phyloP scores from a whole-genome alignment of 257 asterid species.

The Nicotiana attenuata region DNA sequence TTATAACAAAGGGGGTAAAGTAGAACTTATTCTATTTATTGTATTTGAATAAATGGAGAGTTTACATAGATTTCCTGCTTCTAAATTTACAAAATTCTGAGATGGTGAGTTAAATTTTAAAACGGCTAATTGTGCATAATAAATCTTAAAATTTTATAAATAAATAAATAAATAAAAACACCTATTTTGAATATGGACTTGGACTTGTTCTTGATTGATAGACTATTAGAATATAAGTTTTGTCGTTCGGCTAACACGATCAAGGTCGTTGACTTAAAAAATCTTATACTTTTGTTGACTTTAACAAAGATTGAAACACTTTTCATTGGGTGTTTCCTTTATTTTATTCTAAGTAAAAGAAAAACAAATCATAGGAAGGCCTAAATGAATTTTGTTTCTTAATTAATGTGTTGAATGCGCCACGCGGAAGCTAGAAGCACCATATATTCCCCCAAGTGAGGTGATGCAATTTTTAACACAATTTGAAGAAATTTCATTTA shows the following conservation, averaged over 20 bases:
- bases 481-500: background rate
- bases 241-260: background rate
- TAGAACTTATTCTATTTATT: no score
- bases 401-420: background rate
- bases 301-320: background rate
- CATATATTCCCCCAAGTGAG: background rate
- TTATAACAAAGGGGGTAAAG: no score
- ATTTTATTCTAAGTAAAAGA: background rate
- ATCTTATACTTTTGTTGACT: background rate
- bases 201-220: background rate
- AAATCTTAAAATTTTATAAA: no score
- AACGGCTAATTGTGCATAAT: background rate
- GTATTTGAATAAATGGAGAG: no score
- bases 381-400: background rate
- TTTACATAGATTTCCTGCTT: no score
- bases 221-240: background rate
- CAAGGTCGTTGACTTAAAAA: background rate
- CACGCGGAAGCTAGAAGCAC: background rate
- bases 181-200: background rate
- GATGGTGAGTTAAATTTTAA: no score
- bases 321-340: background rate
- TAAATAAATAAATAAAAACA: no score
- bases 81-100: no score
- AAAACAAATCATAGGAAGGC: no score
- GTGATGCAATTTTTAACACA: background rate